Evolutionary conservation across 306 rosid genomes (phyloP), one percentile per base, ranked within the genome.

Genomic region (Cucumis cinereus): DNA sequence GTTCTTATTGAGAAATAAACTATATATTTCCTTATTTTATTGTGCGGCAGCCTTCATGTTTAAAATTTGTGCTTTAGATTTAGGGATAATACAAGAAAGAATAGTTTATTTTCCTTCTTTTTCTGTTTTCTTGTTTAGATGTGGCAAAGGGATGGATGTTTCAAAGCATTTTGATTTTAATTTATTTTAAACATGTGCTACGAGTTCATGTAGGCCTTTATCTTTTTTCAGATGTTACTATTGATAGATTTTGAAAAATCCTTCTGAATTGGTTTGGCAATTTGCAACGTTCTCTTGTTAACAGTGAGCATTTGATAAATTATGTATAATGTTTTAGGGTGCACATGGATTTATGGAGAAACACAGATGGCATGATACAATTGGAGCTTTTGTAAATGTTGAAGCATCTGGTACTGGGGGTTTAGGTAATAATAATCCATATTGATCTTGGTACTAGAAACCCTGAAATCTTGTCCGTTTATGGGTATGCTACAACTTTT

Each of bases 291-390:
- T 49, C 54, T 52, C 79, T 80, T 76, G 77, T 80, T 88, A 75
- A 82, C 73, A 30, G 30, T 22, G n/a, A 70, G 59, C 70, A 70
- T 20, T 84, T 84, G 79, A 60, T 73, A 69, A 72, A 43, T 81
- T 57, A 78, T 87, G 68, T 80, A 75, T 75, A 63, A 63, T 36
- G 71, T 63, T 63, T 36, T 81, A 94, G 99, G 99, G 93, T 76
- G 56, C 99, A 30, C 99, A 95, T 82, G 99, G 99, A 36, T 95
- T 95, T 87, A 95, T 95, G 97, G 91, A 83, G 90, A 88, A 90
- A 45, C 86, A 95, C 86, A 84, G 86, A 78, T 95, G 99, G 99
- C 92, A 73, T 70, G 85, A 92, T 61, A 88, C 93, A 12, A 86
- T 95, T 79, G 99, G 99, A 84, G 99, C 98, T 82, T 83, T 83